These are phyloP conservation scores for Aspergillus aculeatus DNA, from an alignment of 2,329 filamentous ascomycete species.

Conservation along the genomic window DNA sequence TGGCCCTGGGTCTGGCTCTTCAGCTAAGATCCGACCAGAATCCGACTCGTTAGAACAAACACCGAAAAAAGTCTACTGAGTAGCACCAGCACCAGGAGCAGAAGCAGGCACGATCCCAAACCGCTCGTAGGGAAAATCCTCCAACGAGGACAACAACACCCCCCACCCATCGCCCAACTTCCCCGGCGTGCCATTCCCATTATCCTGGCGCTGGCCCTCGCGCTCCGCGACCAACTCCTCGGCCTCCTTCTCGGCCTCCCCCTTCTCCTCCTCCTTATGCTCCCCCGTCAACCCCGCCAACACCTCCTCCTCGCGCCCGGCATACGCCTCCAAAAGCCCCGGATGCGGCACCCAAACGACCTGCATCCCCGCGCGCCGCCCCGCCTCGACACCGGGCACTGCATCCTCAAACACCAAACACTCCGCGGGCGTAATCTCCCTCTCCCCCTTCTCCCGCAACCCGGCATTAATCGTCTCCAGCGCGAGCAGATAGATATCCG, in stretches of 20 bases:
- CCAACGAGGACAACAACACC: constrained; percentile 53
- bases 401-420: constrained; percentile 96
- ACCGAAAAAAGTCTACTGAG: background rate
- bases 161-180: constrained; percentile 62
- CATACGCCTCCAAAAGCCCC: constrained; percentile 71
- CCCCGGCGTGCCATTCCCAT: constrained; percentile 51
- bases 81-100: background rate
- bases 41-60: background rate
- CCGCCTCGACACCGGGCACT: constrained; percentile 88
- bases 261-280: constrained; percentile 56
- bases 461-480: constrained; percentile 79
- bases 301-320: constrained; percentile 74
- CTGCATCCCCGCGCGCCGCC: constrained; percentile 87
- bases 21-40: no score
- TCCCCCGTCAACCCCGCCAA: constrained; percentile 78
- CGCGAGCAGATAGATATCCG: constrained; percentile 90
- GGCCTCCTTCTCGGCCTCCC: constrained; percentile 38
- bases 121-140: constrained; percentile 58
- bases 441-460: constrained; percentile 56
- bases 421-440: constrained; percentile 72
- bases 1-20: no score
- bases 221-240: constrained; percentile 32
- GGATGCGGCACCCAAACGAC: constrained; percentile 90
- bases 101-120: constrained; percentile 53
- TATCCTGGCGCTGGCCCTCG: constrained; percentile 31